Evolutionary conservation across 2,329 filamentous ascomycete species (phyloP).

Genomic region (Pseudogymnoascus sp.): DNA sequence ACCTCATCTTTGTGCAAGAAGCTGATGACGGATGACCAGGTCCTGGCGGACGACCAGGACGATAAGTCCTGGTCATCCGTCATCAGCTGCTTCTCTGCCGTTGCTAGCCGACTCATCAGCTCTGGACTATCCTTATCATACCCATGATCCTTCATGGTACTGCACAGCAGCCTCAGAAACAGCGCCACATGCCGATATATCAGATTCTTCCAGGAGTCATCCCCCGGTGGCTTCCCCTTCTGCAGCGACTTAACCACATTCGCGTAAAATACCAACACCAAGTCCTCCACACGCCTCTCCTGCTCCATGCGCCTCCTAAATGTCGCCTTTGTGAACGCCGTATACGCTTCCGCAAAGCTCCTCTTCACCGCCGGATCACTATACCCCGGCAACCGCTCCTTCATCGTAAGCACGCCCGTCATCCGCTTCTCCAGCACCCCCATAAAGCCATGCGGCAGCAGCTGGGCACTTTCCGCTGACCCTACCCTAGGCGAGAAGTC

Average conservation of each 20-base stretch:
- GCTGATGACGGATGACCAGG: too few relatives aligned
- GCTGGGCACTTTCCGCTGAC: background rate
- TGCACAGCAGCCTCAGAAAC: conserved; percentile 78
- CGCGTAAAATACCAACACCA: conserved; percentile 94
- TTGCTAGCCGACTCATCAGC: conserved; percentile 66
- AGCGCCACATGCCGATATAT: conserved; percentile 91
- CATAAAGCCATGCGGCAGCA: conserved; percentile 30
- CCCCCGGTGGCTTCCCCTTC: conserved; percentile 64
- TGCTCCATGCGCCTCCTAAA: conserved; percentile 91
- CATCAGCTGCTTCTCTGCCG: conserved; percentile 77
- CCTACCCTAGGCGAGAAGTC: background rate
- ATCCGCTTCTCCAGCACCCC: conserved; percentile 46
- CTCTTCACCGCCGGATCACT: conserved; percentile 85
- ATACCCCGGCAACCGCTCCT: conserved; percentile 77
- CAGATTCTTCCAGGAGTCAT: conserved; percentile 84
- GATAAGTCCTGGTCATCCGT: too few relatives aligned
- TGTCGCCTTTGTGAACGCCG: conserved; percentile 77
- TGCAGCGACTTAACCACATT: conserved; percentile 85
- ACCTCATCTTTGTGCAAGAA: too few relatives aligned
- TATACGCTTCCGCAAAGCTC: conserved; percentile 90
- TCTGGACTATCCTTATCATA: conserved; percentile 81
- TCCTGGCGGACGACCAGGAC: too few relatives aligned
- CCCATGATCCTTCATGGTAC: conserved; percentile 72
- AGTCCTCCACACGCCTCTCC: conserved; percentile 82
- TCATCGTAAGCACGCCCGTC: conserved; percentile 53